Percentiles rank a stretch among this genome's conserved stretches.
phyloP scores from a whole-genome alignment of 208 protist genomes.

The Trypanosomatidae sp. region DNA sequence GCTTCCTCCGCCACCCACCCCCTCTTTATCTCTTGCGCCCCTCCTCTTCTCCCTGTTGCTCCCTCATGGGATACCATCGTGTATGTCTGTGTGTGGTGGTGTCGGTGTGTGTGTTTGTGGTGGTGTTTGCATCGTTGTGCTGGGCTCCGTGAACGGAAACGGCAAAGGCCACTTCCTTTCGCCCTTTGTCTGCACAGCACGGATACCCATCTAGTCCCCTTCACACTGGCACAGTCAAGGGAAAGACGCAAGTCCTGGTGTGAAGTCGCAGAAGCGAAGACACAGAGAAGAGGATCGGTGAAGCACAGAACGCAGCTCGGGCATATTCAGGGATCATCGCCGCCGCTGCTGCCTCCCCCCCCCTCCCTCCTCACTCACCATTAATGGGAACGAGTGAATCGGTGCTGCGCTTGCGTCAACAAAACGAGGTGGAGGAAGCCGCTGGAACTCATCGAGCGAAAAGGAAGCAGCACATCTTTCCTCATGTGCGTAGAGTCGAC shows the following conservation, averaged over 20 bases:
- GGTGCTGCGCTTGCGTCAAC: neutral
- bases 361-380: neutral
- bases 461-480: neutral
- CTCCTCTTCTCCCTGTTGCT: neutral
- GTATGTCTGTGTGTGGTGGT: neutral
- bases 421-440: too few species aligned
- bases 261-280: neutral
- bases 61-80: neutral
- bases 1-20: neutral
- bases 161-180: neutral
- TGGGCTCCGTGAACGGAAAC: neutral
- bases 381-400: neutral
- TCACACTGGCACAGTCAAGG: neutral
- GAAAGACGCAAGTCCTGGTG: too few species aligned
- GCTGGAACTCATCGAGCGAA: neutral
- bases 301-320: neutral
- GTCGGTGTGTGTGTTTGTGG: neutral
- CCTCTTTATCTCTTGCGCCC: neutral
- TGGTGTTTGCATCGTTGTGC: neutral
- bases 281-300: neutral
- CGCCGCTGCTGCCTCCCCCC: too few species aligned
- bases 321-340: neutral
- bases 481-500: neutral
- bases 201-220: neutral
- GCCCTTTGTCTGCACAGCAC: neutral